Percentiles rank a stretch among this genome's conserved stretches.
Evolutionary conservation across 2,329 filamentous ascomycete genomes (phyloP).

Genomic region (Neocucurbitaria cava): DNA sequence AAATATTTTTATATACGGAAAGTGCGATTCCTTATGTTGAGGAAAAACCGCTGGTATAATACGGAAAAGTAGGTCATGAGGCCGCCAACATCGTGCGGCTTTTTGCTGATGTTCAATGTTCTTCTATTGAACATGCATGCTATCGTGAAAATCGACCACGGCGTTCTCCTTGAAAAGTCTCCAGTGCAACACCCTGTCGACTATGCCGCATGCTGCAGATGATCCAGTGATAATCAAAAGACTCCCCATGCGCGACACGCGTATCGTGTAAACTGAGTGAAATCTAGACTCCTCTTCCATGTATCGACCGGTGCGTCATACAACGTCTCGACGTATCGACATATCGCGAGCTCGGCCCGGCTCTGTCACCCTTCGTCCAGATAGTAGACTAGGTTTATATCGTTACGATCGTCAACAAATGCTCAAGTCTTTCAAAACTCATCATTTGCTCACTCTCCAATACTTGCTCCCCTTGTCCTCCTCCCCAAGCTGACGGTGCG

Average conservation of each 20-base stretch:
- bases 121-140: neutral
- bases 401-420: slow-evolving; percentile 35
- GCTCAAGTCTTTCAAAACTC: slow-evolving; percentile 8
- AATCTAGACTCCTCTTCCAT: neutral
- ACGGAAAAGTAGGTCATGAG: neutral
- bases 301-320: neutral
- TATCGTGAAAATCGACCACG: neutral
- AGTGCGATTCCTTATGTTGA: neutral
- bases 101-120: neutral
- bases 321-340: neutral
- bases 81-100: neutral
- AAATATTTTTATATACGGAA: neutral
- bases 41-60: neutral
- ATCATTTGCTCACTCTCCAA: slow-evolving; percentile 40
- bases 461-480: slow-evolving; percentile 37
- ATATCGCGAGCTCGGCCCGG: slow-evolving; percentile 1
- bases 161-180: neutral
- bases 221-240: neutral
- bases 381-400: slow-evolving; percentile 34
- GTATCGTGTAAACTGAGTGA: neutral
- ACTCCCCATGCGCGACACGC: neutral
- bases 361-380: slow-evolving; percentile 14
- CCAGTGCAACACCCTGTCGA: neutral
- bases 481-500: slow-evolving; percentile 40
- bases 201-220: neutral